Conservation (phyloP, 1,284 basidiomycete species). For the Cystobasidium sp. region DNA sequence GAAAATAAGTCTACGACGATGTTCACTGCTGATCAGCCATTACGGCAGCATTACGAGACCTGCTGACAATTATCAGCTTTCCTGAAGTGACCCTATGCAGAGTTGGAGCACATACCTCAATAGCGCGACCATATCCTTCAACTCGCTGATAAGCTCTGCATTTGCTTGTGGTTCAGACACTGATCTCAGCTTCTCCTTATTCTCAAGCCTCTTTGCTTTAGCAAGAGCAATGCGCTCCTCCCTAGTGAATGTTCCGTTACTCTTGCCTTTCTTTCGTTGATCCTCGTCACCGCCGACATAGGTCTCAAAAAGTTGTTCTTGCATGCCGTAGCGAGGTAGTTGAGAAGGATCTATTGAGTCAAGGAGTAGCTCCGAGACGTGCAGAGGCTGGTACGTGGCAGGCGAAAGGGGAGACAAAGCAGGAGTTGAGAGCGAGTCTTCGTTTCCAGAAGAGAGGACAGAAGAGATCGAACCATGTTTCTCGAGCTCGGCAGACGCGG, state of each 20-base stretch:
- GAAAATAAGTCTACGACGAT: not conserved
- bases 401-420: constrained; percentile 14
- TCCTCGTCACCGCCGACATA: not conserved
- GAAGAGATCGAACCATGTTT: constrained; percentile 30
- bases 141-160: constrained; percentile 27
- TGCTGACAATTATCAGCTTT: not conserved
- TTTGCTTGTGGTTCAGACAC: constrained; percentile 7
- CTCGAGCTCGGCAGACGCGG: constrained; percentile 17
- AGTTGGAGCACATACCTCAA: constrained; percentile 5
- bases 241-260: constrained; percentile 10
- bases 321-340: constrained; percentile 23
- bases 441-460: constrained; percentile 13
- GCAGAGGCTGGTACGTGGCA: not conserved
- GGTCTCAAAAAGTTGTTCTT: constrained; percentile 36
- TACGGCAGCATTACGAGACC: constrained; percentile 11
- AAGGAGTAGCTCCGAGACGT: constrained; percentile 22
- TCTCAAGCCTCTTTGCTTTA: not conserved
- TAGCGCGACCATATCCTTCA: constrained; percentile 28
- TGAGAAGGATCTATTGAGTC: constrained; percentile 3
- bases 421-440: constrained; percentile 31
- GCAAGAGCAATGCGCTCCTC: constrained; percentile 32
- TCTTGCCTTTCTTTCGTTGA: not conserved
- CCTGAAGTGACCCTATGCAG: not conserved
- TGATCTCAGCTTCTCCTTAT: not conserved
- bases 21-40: not conserved